phyloP scores from a whole-genome alignment of 805 yeast species.

The Blastobotrys terrestris region DNA sequence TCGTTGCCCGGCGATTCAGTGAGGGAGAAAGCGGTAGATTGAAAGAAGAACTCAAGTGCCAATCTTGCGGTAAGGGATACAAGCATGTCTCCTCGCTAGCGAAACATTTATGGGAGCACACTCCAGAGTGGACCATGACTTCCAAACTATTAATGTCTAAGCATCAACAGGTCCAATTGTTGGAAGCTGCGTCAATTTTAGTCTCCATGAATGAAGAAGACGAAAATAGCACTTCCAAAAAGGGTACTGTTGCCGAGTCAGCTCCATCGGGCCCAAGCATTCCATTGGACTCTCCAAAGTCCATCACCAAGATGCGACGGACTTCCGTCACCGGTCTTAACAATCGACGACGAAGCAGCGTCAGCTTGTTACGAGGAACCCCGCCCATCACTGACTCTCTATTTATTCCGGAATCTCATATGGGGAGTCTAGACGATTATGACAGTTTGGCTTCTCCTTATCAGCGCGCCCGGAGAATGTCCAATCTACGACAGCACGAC shows the following conservation, averaged over 20 bases:
- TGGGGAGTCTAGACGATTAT: conserved; percentile 14
- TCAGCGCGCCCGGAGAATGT: conserved; percentile 17
- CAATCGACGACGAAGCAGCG: background rate
- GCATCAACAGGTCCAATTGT: conserved; percentile 79
- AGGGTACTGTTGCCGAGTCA: conserved; percentile 7
- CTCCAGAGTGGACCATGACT: conserved; percentile 90
- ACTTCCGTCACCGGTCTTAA: background rate
- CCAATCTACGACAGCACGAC: conserved; percentile 16
- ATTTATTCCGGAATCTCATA: background rate
- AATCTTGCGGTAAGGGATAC: conserved; percentile 87
- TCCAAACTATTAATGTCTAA: conserved; percentile 74
- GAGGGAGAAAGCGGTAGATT: conserved; percentile 84
- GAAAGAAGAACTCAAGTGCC: conserved; percentile 80
- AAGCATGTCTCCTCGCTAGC: conserved; percentile 85
- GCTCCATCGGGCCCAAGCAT: conserved; percentile 10
- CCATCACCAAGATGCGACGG: conserved; percentile 10
- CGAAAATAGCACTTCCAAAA: conserved; percentile 4
- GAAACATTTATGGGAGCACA: conserved; percentile 88
- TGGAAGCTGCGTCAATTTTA: conserved; percentile 65
- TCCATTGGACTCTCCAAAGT: conserved; percentile 14
- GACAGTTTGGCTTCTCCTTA: conserved; percentile 18
- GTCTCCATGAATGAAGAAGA: conserved; percentile 58
- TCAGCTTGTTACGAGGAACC: background rate
- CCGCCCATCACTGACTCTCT: conserved; percentile 1
- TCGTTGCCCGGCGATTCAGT: conserved; percentile 74